Evolutionary conservation across 2,329 filamentous ascomycete genomes (phyloP).

Genomic region (Neobulgaria alba): DNA sequence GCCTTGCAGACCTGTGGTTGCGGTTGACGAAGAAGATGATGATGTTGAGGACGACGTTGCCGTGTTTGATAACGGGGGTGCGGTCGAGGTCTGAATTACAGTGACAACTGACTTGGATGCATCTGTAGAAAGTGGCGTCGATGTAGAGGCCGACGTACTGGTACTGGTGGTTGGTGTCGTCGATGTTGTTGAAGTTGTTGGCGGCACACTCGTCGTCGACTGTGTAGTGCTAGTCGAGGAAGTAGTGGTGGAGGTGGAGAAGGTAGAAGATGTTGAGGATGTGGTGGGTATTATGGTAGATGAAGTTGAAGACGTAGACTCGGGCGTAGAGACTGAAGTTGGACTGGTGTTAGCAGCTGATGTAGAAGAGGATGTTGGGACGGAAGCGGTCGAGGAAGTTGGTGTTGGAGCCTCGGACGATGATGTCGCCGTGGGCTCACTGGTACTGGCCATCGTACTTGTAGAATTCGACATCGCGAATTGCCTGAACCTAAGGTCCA

Average conservation of each 20-base stretch:
- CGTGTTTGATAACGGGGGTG: constrained; percentile 1
- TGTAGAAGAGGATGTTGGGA: constrained; percentile 15
- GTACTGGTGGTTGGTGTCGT: constrained; percentile 1
- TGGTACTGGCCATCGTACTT: constrained; percentile 19
- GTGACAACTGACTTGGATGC: constrained; percentile 8
- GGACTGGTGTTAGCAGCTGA: constrained; percentile 24
- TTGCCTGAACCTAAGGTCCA: constrained; percentile 14
- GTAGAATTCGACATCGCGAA: constrained; percentile 25
- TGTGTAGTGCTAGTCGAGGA: neutral
- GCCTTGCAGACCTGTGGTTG: constrained; percentile 15
- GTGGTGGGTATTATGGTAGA: constrained; percentile 6
- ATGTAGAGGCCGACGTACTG: constrained; percentile 5
- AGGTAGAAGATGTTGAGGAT: constrained; percentile 5
- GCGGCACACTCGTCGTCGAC: neutral
- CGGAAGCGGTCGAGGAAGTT: constrained; percentile 11
- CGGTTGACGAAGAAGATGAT: constrained; percentile 21
- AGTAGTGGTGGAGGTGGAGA: constrained; percentile 8
- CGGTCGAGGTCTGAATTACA: neutral
- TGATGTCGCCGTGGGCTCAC: constrained; percentile 14
- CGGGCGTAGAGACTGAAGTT: constrained; percentile 13
- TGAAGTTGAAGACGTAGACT: constrained; percentile 1
- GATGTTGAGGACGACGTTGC: constrained; percentile 14
- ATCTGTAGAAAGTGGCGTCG: constrained; percentile 19
- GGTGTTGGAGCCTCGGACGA: constrained; percentile 5
- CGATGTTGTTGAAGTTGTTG: constrained; percentile 2